A percentile compares a stretch with the other conserved stretches of the same genome.
Evolutionary conservation across 371 early-diverging fungal genomes (phyloP).

Genomic region (Phascolomyces articulosus): DNA sequence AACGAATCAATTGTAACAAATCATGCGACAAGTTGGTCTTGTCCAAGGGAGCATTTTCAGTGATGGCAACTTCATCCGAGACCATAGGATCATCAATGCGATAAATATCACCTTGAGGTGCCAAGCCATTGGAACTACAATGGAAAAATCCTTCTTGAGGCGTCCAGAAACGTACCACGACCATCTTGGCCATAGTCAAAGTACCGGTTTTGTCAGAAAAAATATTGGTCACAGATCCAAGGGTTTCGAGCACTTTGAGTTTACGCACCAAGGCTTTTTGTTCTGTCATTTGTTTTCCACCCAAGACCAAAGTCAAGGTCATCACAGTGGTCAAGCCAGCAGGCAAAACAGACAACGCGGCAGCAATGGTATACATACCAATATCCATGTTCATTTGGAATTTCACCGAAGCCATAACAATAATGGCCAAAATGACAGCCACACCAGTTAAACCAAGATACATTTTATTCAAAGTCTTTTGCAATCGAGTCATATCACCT

Average conservation of each 20-base stretch:
- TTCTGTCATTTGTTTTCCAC: constrained; percentile 89
- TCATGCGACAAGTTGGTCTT: constrained; percentile 7
- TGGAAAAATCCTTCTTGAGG: constrained; percentile 66
- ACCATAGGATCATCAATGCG: constrained; percentile 11
- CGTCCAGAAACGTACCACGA: constrained; percentile 74
- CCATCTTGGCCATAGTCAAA: constrained; percentile 93
- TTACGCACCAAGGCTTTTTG: constrained; percentile 87
- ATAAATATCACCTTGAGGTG: constrained; percentile 64
- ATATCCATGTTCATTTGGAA: constrained; percentile 65
- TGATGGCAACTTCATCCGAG: background rate
- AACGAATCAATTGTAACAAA: constrained; percentile 29
- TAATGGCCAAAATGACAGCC: constrained; percentile 51
- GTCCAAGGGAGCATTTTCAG: constrained; percentile 10
- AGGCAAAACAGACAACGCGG: constrained; percentile 94
- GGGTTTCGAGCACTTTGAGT: constrained; percentile 86
- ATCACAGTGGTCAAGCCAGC: constrained; percentile 94
- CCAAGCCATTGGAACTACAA: constrained; percentile 62
- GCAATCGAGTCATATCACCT: constrained; percentile 18
- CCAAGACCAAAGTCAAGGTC: constrained; percentile 90
- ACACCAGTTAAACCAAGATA: constrained; percentile 60
- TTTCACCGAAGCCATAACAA: constrained; percentile 55
- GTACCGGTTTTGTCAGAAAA: constrained; percentile 98
- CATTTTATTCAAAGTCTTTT: constrained; percentile 68
- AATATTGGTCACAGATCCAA: constrained; percentile 91
- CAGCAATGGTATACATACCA: constrained; percentile 76